A percentile compares a stretch with the other conserved stretches of the same genome.
Conservation (phyloP, 371 early-diverging fungal genomes). For the Batkoa obscura region DNA sequence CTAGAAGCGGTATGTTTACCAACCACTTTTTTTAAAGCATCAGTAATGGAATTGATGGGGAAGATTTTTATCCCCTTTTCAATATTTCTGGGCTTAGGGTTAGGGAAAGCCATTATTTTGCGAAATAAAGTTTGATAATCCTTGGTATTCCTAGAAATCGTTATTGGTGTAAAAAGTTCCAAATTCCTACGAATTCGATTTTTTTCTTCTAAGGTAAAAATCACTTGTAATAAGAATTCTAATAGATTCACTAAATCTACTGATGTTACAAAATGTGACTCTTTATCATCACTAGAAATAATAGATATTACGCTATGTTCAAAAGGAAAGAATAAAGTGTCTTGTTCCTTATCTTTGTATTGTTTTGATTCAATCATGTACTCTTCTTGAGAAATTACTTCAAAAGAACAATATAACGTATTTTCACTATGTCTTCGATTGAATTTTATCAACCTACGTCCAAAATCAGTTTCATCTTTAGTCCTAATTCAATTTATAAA, state of each 20-base stretch:
- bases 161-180: background rate
- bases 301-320: too few relatives aligned
- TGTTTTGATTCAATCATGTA: background rate
- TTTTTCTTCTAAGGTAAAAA: slow-evolving; percentile 5
- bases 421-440: background rate
- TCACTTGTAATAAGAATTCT: background rate
- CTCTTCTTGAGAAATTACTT: background rate
- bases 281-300: background rate
- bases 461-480: background rate
- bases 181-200: slow-evolving; percentile 4
- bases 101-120: slow-evolving; percentile 3
- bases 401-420: slow-evolving; percentile 2
- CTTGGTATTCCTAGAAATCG: background rate
- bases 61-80: slow-evolving; percentile 4
- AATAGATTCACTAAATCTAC: slow-evolving; percentile 2
- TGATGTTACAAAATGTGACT: background rate
- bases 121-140: background rate
- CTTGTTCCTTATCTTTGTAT: background rate
- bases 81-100: slow-evolving; percentile 3
- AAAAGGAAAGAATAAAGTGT: background rate
- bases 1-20: slow-evolving; percentile 19
- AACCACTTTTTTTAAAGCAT: slow-evolving; percentile 1
- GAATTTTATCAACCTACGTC: background rate
- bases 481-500: too few relatives aligned
- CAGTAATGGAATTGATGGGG: background rate